phyloP scores from a whole-genome alignment of 164 flowering plant species.

The Magnolia kwangsiensis region DNA sequence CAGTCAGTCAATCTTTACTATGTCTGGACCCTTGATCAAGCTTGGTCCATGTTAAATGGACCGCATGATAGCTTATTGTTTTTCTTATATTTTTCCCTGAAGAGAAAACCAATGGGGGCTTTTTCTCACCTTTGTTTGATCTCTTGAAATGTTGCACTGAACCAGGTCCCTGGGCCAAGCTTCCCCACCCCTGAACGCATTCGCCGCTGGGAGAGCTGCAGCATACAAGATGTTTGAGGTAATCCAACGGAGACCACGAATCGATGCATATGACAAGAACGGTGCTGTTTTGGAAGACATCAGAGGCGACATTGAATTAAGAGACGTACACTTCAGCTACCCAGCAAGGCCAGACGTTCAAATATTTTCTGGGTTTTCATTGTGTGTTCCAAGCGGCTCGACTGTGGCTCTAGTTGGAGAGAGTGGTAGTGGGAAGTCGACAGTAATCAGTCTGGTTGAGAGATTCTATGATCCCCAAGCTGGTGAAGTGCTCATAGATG shows the following conservation, averaged over 20 bases:
- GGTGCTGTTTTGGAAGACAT: conserved; percentile 50
- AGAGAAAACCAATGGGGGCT: neutral
- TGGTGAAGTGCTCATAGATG: conserved; percentile 69
- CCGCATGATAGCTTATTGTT: neutral
- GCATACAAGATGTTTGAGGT: conserved; percentile 74
- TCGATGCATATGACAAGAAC: conserved; percentile 39
- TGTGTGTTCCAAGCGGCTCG: conserved; percentile 47
- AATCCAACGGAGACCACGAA: conserved; percentile 46
- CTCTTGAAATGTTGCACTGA: conserved; percentile 10
- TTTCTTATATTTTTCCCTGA: neutral
- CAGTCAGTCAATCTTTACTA: too few relatives aligned
- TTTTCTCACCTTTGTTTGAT: neutral
- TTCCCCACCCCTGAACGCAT: conserved; percentile 51
- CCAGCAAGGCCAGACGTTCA: conserved; percentile 77
- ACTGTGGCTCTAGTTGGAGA: conserved; percentile 84
- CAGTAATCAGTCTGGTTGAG: conserved; percentile 61
- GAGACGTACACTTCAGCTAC: conserved; percentile 59
- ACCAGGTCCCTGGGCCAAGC: conserved; percentile 59
- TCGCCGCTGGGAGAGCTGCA: conserved; percentile 71
- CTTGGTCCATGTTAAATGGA: neutral
- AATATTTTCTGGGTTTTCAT: conserved; percentile 59
- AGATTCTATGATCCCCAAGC: conserved; percentile 80
- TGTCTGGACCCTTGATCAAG: neutral
- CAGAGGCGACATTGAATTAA: conserved; percentile 62
- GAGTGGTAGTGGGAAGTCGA: conserved; percentile 93